These are phyloP conservation scores for Aspergillus melleus DNA, from an alignment of 2,329 filamentous ascomycete genomes.

Conservation along the genomic window DNA sequence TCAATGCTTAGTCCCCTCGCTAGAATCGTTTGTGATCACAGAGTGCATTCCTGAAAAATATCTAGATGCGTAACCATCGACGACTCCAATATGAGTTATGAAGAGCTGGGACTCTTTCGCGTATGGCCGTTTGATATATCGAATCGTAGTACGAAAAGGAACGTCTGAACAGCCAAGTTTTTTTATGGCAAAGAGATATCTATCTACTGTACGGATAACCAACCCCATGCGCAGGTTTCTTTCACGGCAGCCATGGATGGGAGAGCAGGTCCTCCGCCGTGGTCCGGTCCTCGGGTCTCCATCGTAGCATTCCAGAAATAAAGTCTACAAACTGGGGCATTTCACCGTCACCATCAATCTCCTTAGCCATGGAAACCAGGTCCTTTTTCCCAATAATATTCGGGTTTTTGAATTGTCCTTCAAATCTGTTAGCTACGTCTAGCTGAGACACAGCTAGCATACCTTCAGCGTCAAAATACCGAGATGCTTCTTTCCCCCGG, in stretches of 20 bases:
- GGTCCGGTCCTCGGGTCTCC: constrained; percentile 14
- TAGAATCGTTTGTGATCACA: too few relatives aligned
- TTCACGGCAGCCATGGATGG: constrained; percentile 12
- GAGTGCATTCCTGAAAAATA: too few relatives aligned
- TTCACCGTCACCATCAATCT: constrained; percentile 8
- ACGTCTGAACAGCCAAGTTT: not conserved
- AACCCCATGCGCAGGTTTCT: constrained; percentile 4
- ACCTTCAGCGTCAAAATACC: constrained; percentile 21
- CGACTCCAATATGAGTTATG: too few relatives aligned
- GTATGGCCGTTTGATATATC: too few relatives aligned
- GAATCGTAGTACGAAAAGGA: too few relatives aligned
- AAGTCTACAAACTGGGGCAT: constrained; percentile 12
- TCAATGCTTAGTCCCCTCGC: too few relatives aligned
- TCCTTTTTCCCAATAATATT: constrained; percentile 10
- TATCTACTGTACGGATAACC: constrained; percentile 8
- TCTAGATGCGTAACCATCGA: too few relatives aligned
- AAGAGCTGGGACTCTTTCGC: too few relatives aligned
- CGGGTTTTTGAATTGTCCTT: constrained; percentile 15
- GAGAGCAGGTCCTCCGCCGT: constrained; percentile 14
- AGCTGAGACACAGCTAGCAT: constrained; percentile 6
- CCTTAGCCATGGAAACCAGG: constrained; percentile 7
- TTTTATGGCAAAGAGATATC: constrained; percentile 5
- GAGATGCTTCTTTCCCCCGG: constrained; percentile 22
- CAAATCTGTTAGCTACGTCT: constrained; percentile 5
- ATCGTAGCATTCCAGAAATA: constrained; percentile 15